Base-by-base conservation (phyloP, 148 eudicot genomes). In the Cornus kousa region DNA sequence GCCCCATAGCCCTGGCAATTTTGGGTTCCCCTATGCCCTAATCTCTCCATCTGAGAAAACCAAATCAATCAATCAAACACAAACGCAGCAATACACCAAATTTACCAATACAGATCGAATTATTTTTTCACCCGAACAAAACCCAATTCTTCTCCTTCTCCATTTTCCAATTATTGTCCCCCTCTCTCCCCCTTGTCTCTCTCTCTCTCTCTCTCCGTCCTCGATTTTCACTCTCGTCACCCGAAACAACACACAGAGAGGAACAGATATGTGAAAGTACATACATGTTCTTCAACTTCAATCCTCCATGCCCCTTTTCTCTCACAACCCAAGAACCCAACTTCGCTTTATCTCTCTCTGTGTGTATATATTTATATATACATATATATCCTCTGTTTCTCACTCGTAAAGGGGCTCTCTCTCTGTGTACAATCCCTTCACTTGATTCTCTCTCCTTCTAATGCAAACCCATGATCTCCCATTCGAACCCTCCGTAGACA, bases 381-480 rank as follows among this genome's bases (percentile, higher is more conserved):
- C 59, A 62, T 14, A 62, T 46, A 35, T 22, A 62, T 31, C 28
- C 33, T 57, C 48, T n/a, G 74, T 70, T 10, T 78, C 24, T 35
- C 73, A 53, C 59, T 65, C 43, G 0, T 12, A 71, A 24, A 8
- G 24, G 70, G 71, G 5, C 10, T 43, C 72, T 79, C 33, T 46
- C 24, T 67, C 69, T 77, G 73, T 72, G 3, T 3, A 76, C 31
- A 48, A 20, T 72, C 33, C 67, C 12, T 22, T 85, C 5, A 11
- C 72, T 78, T 79, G 28, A 67, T 73, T 71, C 75, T 5, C 20
- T 57, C 62, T 57, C 62, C 20, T 5, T 57, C 62, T 57, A 82
- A 85, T 87, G 89, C 83, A 90, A 86, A 74, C 86, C 60, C 81
- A 65, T 88, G 92, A 88, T 92, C 88, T 83, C 83, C 83, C 40